Evolutionary conservation across 106 monocot species (phyloP).

Genomic region (Dendrobium nobile): DNA sequence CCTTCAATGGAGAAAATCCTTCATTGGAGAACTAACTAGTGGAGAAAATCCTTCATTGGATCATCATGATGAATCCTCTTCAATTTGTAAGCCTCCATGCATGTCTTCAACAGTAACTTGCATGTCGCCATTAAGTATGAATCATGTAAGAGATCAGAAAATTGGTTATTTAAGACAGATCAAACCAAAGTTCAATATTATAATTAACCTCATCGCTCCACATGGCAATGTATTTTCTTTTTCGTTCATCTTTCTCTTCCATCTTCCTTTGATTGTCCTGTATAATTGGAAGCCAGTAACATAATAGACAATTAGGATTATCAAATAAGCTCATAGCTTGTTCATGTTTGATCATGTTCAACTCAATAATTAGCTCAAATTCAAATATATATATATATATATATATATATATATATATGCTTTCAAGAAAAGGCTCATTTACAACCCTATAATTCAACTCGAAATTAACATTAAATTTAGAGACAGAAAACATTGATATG

Average conservation of each 20-base stretch:
- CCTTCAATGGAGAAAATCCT: too few species aligned
- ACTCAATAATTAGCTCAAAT: too few species aligned
- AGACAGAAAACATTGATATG: neutral
- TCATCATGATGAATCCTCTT: conserved; percentile 86
- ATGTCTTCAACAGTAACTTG: too few species aligned
- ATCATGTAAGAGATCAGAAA: too few species aligned
- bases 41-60: conserved; percentile 92
- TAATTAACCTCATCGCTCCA: conserved; percentile 70
- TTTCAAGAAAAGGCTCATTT: neutral
- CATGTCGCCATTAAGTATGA: neutral
- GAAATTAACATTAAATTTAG: neutral
- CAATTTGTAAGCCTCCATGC: conserved; percentile 93
- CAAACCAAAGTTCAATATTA: neutral
- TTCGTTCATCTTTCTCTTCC: conserved; percentile 87
- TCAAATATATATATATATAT: too few species aligned
- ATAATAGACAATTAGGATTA: neutral
- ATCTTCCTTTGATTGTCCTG: conserved; percentile 84
- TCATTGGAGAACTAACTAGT: conserved; percentile 23
- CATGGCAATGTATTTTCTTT: conserved; percentile 84
- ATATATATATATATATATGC: neutral
- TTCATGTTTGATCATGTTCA: too few species aligned
- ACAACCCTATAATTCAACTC: too few species aligned
- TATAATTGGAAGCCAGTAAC: neutral
- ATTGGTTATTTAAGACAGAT: neutral
- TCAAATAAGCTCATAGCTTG: neutral